Evolutionary conservation across 73 alveolate species (phyloP), one percentile per base, ranked within the genome.

Genomic region (Durusdinium trenchii): DNA sequence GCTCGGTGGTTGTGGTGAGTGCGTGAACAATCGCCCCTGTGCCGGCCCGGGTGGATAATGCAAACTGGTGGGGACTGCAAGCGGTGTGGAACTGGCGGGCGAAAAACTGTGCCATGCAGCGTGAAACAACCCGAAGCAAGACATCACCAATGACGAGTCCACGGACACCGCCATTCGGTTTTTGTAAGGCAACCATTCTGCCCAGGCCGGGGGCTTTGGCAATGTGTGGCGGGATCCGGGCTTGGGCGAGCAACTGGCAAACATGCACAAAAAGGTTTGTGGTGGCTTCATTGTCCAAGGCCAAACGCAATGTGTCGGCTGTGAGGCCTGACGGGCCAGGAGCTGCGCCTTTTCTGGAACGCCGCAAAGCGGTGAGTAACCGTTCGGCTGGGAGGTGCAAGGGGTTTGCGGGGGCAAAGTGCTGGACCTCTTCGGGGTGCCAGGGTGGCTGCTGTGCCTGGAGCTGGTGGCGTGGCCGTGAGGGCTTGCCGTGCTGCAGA

Each of bases 391-490:
- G 78, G 78, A 62, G 20, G 16, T 62, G 78, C 42, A 62, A 40
- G 5, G 16, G 78, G 16, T 62, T 35, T 62, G 20, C 78, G 9
- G 78, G 78, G 78, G 78, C 78, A 40, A 62, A 62, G 16, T 62
- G 42, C 38, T 7, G 42, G 42, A 62, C n/a, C n/a, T n/a, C n/a
- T n/a, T n/a, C n/a, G n/a, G n/a, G n/a, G 52, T 38, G 48, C 52
- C 84, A 71, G 38, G 38, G 84, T 71, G 84, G 48, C 84, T 32
- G 84, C 84, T 18, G 84, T 71, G 48, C 84, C 84, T 3, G 84
- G 84, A 3, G 52, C 84, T 38, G 51, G 9, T 32, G 84, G 84
- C 3, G 52, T 51, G 48, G 84, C 84, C 6, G 84, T 71, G 30
- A 71, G 38, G 28, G 84, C 84, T n/a, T 71, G 84, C 6, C 84